phyloP scores from a whole-genome alignment of 192 early-diverging fungal species.

The Rhizoclosmatium globosum region DNA sequence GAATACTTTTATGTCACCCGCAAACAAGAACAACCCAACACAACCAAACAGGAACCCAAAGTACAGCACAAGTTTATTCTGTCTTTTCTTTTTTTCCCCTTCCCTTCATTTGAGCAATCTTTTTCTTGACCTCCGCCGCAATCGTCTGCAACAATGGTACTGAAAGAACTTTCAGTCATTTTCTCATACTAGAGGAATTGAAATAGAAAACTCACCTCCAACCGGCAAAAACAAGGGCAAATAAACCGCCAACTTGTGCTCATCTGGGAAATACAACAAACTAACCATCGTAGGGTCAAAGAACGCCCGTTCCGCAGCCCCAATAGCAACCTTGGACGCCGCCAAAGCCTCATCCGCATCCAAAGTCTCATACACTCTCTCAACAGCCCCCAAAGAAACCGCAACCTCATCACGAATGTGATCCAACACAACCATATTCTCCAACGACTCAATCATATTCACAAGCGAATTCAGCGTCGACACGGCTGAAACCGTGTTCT shows the following conservation, averaged over 20 bases:
- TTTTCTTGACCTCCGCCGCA: constrained; percentile 21
- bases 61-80: not conserved
- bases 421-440: constrained; percentile 94
- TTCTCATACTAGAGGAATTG: constrained; percentile 10
- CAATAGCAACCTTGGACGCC: constrained; percentile 71
- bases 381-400: too few relatives aligned
- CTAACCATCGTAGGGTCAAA: constrained; percentile 99
- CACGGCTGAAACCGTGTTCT: constrained; percentile 78
- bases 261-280: constrained; percentile 97
- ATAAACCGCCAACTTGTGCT: constrained; percentile 93
- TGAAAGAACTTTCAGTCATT: not conserved
- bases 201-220: constrained; percentile 69
- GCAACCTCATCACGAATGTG: constrained; percentile 78
- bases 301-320: constrained; percentile 85
- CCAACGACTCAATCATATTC: constrained; percentile 76
- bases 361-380: too few relatives aligned
- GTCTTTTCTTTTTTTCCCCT: constrained; percentile 15
- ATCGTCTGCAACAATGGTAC: constrained; percentile 27
- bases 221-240: constrained; percentile 95
- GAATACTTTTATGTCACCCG: too few relatives aligned
- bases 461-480: constrained; percentile 82
- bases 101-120: constrained; percentile 9
- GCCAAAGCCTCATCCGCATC: constrained; percentile 55
- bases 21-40: too few relatives aligned
- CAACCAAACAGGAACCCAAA: too few relatives aligned